These are phyloP conservation scores for Primulina eburnea DNA, from an alignment of 257 asterid species.

Conservation along the genomic window DNA sequence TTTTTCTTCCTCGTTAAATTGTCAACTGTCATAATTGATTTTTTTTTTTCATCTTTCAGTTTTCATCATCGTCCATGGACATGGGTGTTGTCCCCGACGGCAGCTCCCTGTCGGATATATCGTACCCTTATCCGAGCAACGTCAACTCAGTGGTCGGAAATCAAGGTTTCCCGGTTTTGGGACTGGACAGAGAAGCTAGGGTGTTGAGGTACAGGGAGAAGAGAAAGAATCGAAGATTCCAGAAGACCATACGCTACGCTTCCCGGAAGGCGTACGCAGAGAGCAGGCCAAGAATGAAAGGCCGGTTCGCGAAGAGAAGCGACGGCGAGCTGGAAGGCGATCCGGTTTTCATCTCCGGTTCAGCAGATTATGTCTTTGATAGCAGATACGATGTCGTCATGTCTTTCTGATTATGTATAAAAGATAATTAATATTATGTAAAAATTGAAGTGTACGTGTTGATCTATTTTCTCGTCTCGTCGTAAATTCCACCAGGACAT, in stretches of 20 bases:
- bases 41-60: conserved; percentile 39
- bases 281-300: conserved; percentile 73
- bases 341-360: conserved; percentile 28
- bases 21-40: neutral
- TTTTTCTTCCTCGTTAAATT: neutral
- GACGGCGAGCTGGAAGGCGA: conserved; percentile 38
- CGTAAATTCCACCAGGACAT: too few species aligned
- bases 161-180: conserved; percentile 26
- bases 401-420: conserved; percentile 29
- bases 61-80: conserved; percentile 74
- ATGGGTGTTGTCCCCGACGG: conserved; percentile 78
- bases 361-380: conserved; percentile 30
- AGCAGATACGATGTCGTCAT: conserved; percentile 49
- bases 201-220: conserved; percentile 75
- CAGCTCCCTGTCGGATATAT: conserved; percentile 48
- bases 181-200: conserved; percentile 65
- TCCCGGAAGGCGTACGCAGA: conserved; percentile 83
- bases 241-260: conserved; percentile 74
- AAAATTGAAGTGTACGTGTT: neutral
- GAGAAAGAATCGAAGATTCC: conserved; percentile 63
- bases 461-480: too few species aligned
- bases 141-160: conserved; percentile 23
- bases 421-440: too few species aligned
- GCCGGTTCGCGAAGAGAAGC: conserved; percentile 63
- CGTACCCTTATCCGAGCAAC: conserved; percentile 33